Conservation (phyloP, 106 monocot species). For the Dendrobium huoshanense region DNA sequence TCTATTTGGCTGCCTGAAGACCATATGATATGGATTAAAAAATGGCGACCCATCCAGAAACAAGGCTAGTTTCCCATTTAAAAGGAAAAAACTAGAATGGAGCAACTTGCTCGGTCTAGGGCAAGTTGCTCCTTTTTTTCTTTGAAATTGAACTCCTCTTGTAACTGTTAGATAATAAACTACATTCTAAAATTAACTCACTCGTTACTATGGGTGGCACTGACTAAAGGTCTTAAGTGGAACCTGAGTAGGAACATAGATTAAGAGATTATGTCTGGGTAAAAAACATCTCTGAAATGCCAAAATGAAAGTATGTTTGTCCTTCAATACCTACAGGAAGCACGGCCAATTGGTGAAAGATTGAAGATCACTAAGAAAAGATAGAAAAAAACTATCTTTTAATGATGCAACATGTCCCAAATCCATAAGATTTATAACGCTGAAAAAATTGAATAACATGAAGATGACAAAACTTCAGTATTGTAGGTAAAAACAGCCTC, state of each 20-base stretch:
- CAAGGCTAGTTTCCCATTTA: too few species aligned
- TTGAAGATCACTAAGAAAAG: background rate
- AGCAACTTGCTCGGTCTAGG: too few species aligned
- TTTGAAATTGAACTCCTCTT: too few species aligned
- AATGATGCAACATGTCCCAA: background rate
- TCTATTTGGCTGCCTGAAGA: too few species aligned
- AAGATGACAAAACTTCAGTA: background rate
- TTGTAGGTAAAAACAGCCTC: background rate
- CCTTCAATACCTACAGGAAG: background rate
- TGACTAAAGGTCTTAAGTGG: background rate
- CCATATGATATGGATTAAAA: too few species aligned
- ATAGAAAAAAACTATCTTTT: background rate
- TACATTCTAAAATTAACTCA: too few species aligned
- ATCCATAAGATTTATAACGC: background rate
- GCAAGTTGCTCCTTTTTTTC: too few species aligned
- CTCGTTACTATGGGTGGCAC: too few species aligned
- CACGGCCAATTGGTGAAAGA: background rate
- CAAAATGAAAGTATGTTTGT: slow-evolving; percentile 1
- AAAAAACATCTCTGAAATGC: background rate
- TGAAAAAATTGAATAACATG: background rate
- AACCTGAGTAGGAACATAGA: background rate
- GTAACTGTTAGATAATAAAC: too few species aligned
- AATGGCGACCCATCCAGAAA: too few species aligned
- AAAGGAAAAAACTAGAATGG: too few species aligned
- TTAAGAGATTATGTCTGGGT: background rate